A percentile compares a stretch with the other conserved stretches of the same genome.
Conservation (phyloP, 345 rosid species). For the Luvunga scandens region DNA sequence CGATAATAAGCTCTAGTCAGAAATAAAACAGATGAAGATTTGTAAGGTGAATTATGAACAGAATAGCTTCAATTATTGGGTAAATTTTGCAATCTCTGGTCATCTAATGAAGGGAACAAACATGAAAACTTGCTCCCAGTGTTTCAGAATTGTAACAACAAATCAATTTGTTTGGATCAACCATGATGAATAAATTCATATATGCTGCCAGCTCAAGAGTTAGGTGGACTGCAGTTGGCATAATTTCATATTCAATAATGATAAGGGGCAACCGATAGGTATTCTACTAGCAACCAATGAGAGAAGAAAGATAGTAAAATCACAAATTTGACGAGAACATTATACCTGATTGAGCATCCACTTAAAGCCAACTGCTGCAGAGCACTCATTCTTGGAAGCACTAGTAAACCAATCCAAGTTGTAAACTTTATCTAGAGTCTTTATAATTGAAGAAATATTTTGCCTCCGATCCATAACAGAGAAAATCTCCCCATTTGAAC, state of each 20-base stretch:
- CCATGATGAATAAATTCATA: neutral
- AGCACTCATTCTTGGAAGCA: constrained; percentile 94
- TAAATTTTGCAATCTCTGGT: neutral
- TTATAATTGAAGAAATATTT: constrained; percentile 58
- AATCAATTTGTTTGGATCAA: too few species aligned
- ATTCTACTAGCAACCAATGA: constrained; percentile 4
- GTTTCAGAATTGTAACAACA: neutral
- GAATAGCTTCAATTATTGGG: neutral
- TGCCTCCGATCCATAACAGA: constrained; percentile 57
- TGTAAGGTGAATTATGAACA: neutral
- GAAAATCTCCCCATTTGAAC: constrained; percentile 96
- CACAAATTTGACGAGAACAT: constrained; percentile 3
- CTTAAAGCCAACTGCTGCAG: constrained; percentile 96
- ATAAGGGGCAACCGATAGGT: neutral
- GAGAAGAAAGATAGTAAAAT: neutral
- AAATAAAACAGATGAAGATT: neutral
- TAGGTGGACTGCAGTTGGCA: neutral
- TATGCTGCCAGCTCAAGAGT: neutral
- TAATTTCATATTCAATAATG: neutral
- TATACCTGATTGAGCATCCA: constrained; percentile 99
- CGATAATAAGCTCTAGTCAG: neutral
- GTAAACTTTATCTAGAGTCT: constrained; percentile 75
- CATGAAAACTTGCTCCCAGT: neutral
- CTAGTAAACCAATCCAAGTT: constrained; percentile 87
- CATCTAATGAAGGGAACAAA: neutral